Evolutionary conservation across 169 alveolate species (phyloP).

Genomic region (Eimeria acervulina): DNA sequence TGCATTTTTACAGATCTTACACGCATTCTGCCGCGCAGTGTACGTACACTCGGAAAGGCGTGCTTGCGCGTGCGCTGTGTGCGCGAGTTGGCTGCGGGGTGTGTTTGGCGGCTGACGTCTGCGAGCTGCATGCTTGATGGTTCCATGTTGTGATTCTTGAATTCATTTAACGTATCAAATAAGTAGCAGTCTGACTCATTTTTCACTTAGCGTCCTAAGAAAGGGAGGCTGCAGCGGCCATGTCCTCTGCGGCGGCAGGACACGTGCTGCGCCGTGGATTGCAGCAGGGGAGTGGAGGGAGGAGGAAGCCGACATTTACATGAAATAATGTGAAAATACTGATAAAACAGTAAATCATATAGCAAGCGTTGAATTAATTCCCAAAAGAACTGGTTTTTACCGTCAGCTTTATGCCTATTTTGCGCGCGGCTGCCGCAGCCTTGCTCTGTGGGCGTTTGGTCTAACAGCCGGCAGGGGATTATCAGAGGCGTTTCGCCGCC

Average conservation of each 20-base stretch:
- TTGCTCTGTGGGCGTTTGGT: slow-evolving; percentile 45
- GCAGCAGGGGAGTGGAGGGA: neutral
- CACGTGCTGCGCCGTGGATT: neutral
- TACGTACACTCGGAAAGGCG: neutral
- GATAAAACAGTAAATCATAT: neutral
- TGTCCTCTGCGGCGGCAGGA: slow-evolving; percentile 23
- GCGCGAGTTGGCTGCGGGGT: neutral
- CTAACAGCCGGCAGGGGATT: slow-evolving; percentile 4
- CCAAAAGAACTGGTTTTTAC: neutral
- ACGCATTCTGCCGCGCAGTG: neutral
- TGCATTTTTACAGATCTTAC: neutral
- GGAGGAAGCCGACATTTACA: neutral
- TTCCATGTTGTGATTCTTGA: neutral
- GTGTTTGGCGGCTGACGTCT: neutral
- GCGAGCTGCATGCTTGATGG: neutral
- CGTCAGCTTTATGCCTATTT: slow-evolving; percentile 3
- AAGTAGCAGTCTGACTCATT: neutral
- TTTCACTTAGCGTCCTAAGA: neutral
- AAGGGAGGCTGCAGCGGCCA: neutral
- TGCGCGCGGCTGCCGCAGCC: slow-evolving; percentile 62
- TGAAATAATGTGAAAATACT: neutral
- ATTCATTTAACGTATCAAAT: neutral
- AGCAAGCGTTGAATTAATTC: neutral
- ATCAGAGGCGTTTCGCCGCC: neutral
- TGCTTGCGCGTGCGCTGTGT: neutral